Evolutionary conservation across 2,329 filamentous ascomycete species (phyloP).

Genomic region (Colletotrichum chrysophilum): DNA sequence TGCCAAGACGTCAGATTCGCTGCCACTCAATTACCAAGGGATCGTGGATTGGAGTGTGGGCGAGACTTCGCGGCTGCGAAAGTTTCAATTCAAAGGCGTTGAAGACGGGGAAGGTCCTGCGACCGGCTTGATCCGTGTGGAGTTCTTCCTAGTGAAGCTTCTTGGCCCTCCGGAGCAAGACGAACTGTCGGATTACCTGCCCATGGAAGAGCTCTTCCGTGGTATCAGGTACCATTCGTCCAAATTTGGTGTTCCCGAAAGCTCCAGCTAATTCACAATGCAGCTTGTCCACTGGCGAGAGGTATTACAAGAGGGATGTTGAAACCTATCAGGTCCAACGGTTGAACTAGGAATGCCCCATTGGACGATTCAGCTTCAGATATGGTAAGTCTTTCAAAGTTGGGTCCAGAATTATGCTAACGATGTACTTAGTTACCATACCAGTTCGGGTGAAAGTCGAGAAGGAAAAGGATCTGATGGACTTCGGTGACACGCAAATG

Average conservation of each 20-base stretch:
- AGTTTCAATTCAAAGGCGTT: background rate
- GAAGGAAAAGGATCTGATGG: background rate
- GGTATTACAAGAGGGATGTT: background rate
- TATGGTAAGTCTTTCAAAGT: background rate
- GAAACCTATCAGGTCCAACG: background rate
- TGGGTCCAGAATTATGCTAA: background rate
- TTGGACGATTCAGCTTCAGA: background rate
- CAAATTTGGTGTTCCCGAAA: no score
- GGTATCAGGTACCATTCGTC: background rate
- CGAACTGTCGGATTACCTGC: background rate
- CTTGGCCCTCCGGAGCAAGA: background rate
- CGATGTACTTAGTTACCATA: background rate
- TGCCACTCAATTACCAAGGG: background rate
- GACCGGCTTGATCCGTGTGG: background rate
- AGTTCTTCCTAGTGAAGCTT: background rate
- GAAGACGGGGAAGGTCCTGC: background rate
- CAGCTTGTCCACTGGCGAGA: background rate
- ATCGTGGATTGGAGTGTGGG: background rate
- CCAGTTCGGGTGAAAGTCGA: background rate
- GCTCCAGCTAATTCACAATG: background rate
- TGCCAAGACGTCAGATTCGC: background rate
- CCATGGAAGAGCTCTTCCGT: background rate
- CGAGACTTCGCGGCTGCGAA: background rate
- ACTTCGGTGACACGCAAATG: background rate
- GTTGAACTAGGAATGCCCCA: background rate